Evolutionary conservation across 2,329 filamentous ascomycete species (phyloP).

Genomic region (Rosellinia necatrix): DNA sequence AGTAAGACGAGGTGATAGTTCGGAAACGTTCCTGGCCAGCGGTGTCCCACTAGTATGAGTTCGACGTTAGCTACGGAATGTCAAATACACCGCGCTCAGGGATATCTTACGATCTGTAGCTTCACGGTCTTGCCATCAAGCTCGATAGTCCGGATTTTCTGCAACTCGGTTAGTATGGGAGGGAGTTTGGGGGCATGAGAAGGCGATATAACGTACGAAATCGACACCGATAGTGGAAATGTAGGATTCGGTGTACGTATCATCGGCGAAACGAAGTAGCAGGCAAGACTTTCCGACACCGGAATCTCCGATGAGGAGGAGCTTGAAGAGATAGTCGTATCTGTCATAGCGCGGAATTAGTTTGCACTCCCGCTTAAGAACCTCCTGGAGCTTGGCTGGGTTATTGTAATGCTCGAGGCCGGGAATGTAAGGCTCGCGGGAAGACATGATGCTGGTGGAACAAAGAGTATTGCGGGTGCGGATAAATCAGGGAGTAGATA

Average conservation of each 20-base stretch:
- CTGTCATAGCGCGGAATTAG: slow-evolving; percentile 52
- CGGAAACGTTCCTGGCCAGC: slow-evolving; percentile 99
- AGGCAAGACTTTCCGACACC: slow-evolving; percentile 99
- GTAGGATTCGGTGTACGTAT: slow-evolving; percentile 99
- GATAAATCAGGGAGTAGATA: background rate
- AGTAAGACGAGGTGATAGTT: slow-evolving; percentile 99
- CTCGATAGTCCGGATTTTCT: slow-evolving; percentile 99
- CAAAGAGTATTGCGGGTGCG: slow-evolving; percentile 15
- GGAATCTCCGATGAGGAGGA: slow-evolving; percentile 99
- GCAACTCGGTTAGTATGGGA: slow-evolving; percentile 7
- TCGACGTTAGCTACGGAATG: slow-evolving; percentile 38
- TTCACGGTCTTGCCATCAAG: slow-evolving; percentile 99
- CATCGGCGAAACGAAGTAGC: slow-evolving; percentile 95
- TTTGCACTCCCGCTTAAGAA: slow-evolving; percentile 18
- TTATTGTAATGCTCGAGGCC: slow-evolving; percentile 32
- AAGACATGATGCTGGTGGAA: slow-evolving; percentile 20
- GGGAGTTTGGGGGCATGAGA: slow-evolving; percentile 38
- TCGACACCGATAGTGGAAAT: slow-evolving; percentile 99
- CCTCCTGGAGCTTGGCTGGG: slow-evolving; percentile 30
- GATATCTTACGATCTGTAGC: slow-evolving; percentile 84
- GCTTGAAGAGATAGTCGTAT: slow-evolving; percentile 99
- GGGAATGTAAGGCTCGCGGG: slow-evolving; percentile 12
- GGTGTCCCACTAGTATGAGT: slow-evolving; percentile 84
- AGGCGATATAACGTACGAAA: slow-evolving; percentile 70
- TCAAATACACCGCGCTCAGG: background rate